These are phyloP conservation scores for Helenozyma rhizophorensis DNA, from an alignment of 805 yeast genomes.

Conservation along the genomic window DNA sequence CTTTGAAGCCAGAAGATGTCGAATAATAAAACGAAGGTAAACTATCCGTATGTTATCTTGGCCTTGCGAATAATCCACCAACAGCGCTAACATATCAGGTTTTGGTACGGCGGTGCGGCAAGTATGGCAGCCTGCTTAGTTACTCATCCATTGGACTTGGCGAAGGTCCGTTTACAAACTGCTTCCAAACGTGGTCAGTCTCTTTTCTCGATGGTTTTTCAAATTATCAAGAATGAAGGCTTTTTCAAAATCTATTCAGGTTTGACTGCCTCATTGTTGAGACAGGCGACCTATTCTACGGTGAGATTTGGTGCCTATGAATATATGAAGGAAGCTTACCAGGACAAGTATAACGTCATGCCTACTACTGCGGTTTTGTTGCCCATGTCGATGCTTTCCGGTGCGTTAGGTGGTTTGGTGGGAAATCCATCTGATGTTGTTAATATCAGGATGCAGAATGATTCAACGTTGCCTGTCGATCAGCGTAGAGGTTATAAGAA, in stretches of 20 bases:
- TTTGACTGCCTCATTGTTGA: slow-evolving; percentile 70
- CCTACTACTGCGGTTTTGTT: slow-evolving; percentile 59
- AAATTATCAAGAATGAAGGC: slow-evolving; percentile 62
- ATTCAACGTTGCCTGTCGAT: slow-evolving; percentile 59
- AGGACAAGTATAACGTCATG: slow-evolving; percentile 35
- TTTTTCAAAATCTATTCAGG: slow-evolving; percentile 73
- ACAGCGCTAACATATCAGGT: slow-evolving; percentile 21
- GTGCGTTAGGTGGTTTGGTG: slow-evolving; percentile 77
- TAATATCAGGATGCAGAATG: slow-evolving; percentile 89
- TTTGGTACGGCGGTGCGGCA: slow-evolving; percentile 69
- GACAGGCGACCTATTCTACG: slow-evolving; percentile 87
- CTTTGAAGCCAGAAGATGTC: no score
- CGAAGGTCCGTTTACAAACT: slow-evolving; percentile 83
- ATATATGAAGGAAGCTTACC: slow-evolving; percentile 52
- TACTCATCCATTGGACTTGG: slow-evolving; percentile 82
- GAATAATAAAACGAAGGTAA: slow-evolving; percentile 13
- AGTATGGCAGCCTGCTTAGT: slow-evolving; percentile 63
- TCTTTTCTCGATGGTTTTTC: slow-evolving; percentile 55
- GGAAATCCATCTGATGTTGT: slow-evolving; percentile 90
- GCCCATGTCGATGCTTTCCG: slow-evolving; percentile 81
- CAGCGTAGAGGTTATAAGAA: slow-evolving; percentile 70
- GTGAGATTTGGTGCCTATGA: slow-evolving; percentile 87
- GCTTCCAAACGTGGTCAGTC: slow-evolving; percentile 64
- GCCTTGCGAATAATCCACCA: slow-evolving; percentile 7
- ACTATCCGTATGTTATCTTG: slow-evolving; percentile 15